Evolutionary conservation across 75 land plant species (phyloP), one percentile per base, ranked within the genome.

Genomic region (Adiantum capillusveneris): DNA sequence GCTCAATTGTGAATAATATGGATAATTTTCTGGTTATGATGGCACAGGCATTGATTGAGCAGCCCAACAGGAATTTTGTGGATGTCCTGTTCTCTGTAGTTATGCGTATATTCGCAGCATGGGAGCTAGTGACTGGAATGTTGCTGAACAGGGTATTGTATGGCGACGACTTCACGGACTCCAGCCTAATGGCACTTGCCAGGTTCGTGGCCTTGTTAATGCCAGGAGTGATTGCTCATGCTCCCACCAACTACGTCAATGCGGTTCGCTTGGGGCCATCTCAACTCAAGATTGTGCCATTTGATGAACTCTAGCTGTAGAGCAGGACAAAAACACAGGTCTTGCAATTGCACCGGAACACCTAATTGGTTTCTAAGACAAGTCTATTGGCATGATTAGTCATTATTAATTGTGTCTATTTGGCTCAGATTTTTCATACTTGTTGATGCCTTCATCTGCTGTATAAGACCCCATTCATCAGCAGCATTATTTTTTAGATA

Each of bases 181-280:
- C 49, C 17, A 17, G n/a, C 21, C 21, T 46, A 3, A 20, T n/a
- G 49, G 21, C 49, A 6, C 3, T 46, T 3, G 21, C 21, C 12
- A 17, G 49, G 49, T 46, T 46, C 12, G 3, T 46, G 12, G 21
- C 2, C 21, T 17, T 46, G 12, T n/a, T 46, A 2, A 6, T 46
- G 49, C 49, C 49, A 46, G 49, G 49, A 6, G 49, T 17, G n/a
- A 3, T 20, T 1, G 49, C n/a, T 46, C 49, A 46, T 46, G 3
- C 5, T 6, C 49, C 21, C 17, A 20, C 21, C 5, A 46, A 46
- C 49, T 46, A 46, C 14, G 49, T 46, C 21, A 46, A 46, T 46
- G 49, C 49, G 3, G 21, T 46, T 17, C 49, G 49, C 21, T 17
- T 46, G 21, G 49, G 49, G 3, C 49, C 49, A 46, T 46, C 49